Conservation (phyloP, 2,329 filamentous ascomycete genomes). For the Xylaria sp. region DNA sequence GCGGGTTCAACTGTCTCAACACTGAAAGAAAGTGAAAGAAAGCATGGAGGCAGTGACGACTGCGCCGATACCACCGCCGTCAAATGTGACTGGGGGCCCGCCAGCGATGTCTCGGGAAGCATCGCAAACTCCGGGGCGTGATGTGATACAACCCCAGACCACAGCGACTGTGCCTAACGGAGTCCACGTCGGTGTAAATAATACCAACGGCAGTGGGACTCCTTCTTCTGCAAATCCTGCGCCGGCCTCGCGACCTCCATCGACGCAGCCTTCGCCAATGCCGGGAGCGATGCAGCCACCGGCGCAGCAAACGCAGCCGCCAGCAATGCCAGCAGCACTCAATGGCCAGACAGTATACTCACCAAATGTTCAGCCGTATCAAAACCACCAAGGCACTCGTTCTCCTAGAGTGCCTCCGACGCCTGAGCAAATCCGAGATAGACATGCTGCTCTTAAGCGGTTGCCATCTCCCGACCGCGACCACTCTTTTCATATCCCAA, state of each 20-base stretch:
- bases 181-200: background rate
- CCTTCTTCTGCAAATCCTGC: constrained; percentile 10
- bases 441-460: constrained; percentile 5
- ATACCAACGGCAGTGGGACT: background rate
- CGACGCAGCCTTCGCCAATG: background rate
- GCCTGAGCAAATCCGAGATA: background rate
- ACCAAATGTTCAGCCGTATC: background rate
- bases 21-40: too few species aligned
- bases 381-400: background rate
- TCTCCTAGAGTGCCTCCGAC: constrained; percentile 1
- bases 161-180: constrained; percentile 1
- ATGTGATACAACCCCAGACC: constrained; percentile 7
- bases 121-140: constrained; percentile 22
- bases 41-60: constrained; percentile 19
- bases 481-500: constrained; percentile 44
- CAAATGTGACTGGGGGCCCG: background rate
- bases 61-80: background rate
- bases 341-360: background rate
- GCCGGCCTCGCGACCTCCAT: background rate
- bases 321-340: background rate
- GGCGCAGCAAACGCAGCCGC: background rate
- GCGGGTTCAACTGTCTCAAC: background rate
- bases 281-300: background rate
- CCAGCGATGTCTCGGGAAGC: constrained; percentile 5
- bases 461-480: constrained; percentile 31